Base-by-base conservation (phyloP, 2,329 filamentous ascomycete species). In the Talaromyces sp. region DNA sequence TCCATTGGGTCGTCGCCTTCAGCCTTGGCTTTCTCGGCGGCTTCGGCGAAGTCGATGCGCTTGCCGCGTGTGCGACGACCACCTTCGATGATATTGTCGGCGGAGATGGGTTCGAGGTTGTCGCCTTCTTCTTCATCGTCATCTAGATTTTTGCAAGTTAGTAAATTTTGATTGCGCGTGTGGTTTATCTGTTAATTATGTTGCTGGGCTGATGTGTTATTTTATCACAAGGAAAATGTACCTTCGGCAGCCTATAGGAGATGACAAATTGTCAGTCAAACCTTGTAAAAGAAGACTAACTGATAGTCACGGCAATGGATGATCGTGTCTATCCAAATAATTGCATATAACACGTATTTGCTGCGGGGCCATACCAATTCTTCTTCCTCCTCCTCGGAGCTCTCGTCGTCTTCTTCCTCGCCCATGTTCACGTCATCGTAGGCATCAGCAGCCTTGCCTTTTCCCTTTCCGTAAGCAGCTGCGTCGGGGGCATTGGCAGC, bases 41-140 rank as follows among this genome's bases (percentile, higher is more conserved):
- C 93, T 83, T 96, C 93, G 73, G 90, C 90, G 81, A 92, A 98
- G 84, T 98, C 92, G 77, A 98, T 97, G 74, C 88, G 85, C 79
- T 92, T 91, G 75, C 93, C 93, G 74, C 94, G 94, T 68, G 94
- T 98, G 79, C 95, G 94, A 72, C 89, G 87, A 68, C 89, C 89
- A 69, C 84, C 85, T 66, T 82, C 77, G 75, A 98, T 88, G 77
- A 98, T 96, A 85, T 98, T 98, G 77, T 87, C 86, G 65, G 87
- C 83, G 76, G 96, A 92, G 77, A 99, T 97, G 81, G 94, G 93
- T 76, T 96, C 91, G 84, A 97, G 87, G 78, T 91, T 90, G 74
- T 92, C 85, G 19, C 74, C 82, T 63, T 93, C 92, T 52, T 90
- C 90, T 62, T 91, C 90, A 71, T 90, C 89, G 64, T 82, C 85